Conservation (phyloP, 2,329 filamentous ascomycete species). For the Cladophialophora carrionii region DNA sequence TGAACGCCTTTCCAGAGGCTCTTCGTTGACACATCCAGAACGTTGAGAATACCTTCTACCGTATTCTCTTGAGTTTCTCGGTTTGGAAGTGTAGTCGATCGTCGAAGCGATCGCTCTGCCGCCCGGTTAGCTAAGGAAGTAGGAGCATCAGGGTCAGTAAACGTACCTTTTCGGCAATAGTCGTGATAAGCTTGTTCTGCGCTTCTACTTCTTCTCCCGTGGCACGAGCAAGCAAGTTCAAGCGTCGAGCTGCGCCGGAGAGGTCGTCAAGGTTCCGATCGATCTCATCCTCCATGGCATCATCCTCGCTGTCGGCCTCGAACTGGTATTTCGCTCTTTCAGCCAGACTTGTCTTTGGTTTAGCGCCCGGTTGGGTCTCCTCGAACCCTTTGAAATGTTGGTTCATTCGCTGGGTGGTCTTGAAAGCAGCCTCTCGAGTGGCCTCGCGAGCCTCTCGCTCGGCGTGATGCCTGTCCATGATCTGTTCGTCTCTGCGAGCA, state of each 20-base stretch:
- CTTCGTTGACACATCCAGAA: conserved; percentile 2
- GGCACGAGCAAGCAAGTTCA: conserved; percentile 73
- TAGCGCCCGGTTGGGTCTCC: conserved; percentile 54
- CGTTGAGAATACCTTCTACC: conserved; percentile 16
- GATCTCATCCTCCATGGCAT: conserved; percentile 72
- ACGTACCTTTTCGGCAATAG: conserved; percentile 74
- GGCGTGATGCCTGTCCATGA: conserved; percentile 66
- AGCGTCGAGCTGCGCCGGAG: conserved; percentile 64
- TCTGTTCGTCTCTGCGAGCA: conserved; percentile 66
- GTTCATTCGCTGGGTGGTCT: conserved; percentile 62
- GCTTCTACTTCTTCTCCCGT: conserved; percentile 75
- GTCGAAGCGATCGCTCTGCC: conserved; percentile 40
- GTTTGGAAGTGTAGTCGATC: conserved; percentile 38
- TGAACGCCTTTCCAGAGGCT: not conserved
- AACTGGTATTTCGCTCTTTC: conserved; percentile 76
- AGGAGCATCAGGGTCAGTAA: not conserved
- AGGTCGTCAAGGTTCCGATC: conserved; percentile 66
- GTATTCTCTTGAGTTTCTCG: conserved; percentile 38
- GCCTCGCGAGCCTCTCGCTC: conserved; percentile 62
- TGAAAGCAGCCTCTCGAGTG: conserved; percentile 59
- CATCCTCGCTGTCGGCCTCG: conserved; percentile 72
- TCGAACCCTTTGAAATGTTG: conserved; percentile 67
- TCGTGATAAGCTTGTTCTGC: conserved; percentile 77
- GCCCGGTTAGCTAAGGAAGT: conserved; percentile 17
- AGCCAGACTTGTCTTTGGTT: conserved; percentile 58